Evolutionary conservation across 352 stramenopile genomes (phyloP).

Genomic region (Phytopythium cucurbitacearum): DNA sequence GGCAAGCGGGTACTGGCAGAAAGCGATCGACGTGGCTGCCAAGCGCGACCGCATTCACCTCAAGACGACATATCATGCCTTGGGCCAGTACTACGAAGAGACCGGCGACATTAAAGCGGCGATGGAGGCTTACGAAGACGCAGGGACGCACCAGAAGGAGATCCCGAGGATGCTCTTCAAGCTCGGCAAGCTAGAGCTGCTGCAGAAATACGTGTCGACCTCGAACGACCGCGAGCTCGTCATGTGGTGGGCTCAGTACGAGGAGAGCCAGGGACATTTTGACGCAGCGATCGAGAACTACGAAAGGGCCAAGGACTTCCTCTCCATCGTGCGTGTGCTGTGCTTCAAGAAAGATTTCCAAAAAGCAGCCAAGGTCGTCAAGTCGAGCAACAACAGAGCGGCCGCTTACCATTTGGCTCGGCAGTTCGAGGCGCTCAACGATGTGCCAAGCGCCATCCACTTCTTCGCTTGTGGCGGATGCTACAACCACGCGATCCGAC

Average conservation of each 20-base stretch:
- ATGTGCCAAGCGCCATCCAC: slow-evolving; percentile 86
- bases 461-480: slow-evolving; percentile 88
- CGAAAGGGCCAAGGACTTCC: slow-evolving; percentile 78
- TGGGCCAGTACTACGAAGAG: slow-evolving; percentile 89
- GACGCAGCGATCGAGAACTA: slow-evolving; percentile 89
- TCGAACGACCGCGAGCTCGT: slow-evolving; percentile 83
- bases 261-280: slow-evolving; percentile 87
- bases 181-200: slow-evolving; percentile 77
- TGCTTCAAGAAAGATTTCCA: slow-evolving; percentile 90
- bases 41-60: slow-evolving; percentile 90
- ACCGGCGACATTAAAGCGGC: slow-evolving; percentile 85
- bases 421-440: slow-evolving; percentile 80
- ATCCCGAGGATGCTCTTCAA: slow-evolving; percentile 94
- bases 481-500: slow-evolving; percentile 93
- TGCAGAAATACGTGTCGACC: slow-evolving; percentile 90
- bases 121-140: slow-evolving; percentile 90
- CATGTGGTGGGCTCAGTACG: slow-evolving; percentile 93
- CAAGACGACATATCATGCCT: slow-evolving; percentile 86
- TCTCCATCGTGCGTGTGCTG: slow-evolving; percentile 89
- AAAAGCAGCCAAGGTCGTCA: slow-evolving; percentile 80
- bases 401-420: slow-evolving; percentile 84
- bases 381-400: slow-evolving; percentile 66
- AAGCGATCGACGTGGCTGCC: slow-evolving; percentile 86
- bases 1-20: slow-evolving; percentile 87
- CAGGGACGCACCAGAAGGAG: slow-evolving; percentile 86